Base-by-base conservation (phyloP, 352 stramenopile genomes). In the Globisporangium cederbergense region DNA sequence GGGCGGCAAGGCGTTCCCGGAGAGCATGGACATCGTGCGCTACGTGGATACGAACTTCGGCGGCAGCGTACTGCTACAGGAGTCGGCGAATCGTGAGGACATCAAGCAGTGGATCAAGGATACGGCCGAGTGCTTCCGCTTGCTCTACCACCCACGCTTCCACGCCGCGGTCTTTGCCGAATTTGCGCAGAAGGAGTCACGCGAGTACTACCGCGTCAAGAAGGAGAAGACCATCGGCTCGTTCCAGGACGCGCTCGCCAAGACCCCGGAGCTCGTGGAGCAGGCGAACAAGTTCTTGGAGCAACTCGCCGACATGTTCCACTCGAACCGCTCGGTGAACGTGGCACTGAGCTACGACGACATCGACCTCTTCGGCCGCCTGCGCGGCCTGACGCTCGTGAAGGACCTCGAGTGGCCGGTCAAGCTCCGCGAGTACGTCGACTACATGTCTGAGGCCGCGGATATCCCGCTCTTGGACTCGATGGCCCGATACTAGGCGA, bases 141-240 rank as follows among this genome's bases (percentile, higher is more conserved):
- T 67, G 43, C 67, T 86, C 20, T 79, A 81, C 68, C 68, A 77
- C 58, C 75, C 77, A 20, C 75, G 77, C n/a, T 79, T 75, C 64
- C 73, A 81, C 63, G 70, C 66, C n/a, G 71, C 73, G 8, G 61
- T 62, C 25, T 77, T 86, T 47, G 64, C 77, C 13, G 77, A 86
- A 40, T 86, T 84, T 57, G 75, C 74, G 16, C 65, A 69, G 16
- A 62, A 61, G 38, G 72, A 72, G 34, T 79, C 72, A 30, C 71
- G 76, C 52, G 72, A 81, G 42, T 87, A 85, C 67, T 87, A 78
- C 71, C 73, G 76, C 40, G 61, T 58, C 18, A 87, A 87, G 70
- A 87, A 84, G 62, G 78, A 87, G 64, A 83, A 78, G 65, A 75
- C 63, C 16, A 77, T 85, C 47, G 68, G 74, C 8, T 58, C 74